Conservation (phyloP, 1,284 basidiomycete species). For the Cryptococcus sp. region DNA sequence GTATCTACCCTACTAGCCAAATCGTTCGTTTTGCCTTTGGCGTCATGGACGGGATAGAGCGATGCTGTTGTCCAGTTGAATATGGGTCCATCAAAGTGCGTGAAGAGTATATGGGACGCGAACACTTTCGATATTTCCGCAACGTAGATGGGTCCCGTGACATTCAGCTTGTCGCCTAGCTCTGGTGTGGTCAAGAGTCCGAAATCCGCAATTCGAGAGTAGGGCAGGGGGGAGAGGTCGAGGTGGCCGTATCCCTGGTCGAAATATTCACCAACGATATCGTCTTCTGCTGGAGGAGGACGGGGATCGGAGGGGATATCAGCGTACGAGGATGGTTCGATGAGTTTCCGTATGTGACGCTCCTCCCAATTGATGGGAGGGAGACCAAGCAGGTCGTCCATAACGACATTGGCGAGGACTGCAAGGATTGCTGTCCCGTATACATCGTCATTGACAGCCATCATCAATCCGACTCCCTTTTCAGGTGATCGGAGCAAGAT, state of each 20-base stretch:
- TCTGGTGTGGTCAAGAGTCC: too few relatives aligned
- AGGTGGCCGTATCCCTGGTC: conserved; percentile 22
- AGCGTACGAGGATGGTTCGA: background rate
- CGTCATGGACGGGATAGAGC: background rate
- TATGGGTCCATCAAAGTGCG: conserved; percentile 24
- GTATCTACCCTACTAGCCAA: too few relatives aligned
- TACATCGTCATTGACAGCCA: conserved; percentile 32
- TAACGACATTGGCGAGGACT: conserved; percentile 17
- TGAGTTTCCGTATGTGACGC: conserved; percentile 3
- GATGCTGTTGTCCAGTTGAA: conserved; percentile 16
- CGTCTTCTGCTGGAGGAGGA: background rate
- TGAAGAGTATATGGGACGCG: conserved; percentile 26
- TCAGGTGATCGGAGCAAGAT: conserved; percentile 22
- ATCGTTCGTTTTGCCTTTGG: background rate
- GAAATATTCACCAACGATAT: conserved; percentile 19
- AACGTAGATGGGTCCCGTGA: conserved; percentile 8
- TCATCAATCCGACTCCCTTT: conserved; percentile 20
- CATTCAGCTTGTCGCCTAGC: background rate
- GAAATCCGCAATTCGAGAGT: too few relatives aligned
- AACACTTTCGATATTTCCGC: conserved; percentile 19
- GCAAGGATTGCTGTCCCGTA: conserved; percentile 19
- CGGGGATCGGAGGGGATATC: conserved; percentile 4
- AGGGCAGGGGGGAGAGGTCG: background rate
- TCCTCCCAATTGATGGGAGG: conserved; percentile 28
- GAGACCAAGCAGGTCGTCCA: conserved; percentile 27